A percentile compares a stretch with the other conserved stretches of the same genome.
These are phyloP conservation scores for Calonectria multiphialidica DNA, from an alignment of 2,329 filamentous ascomycete species.

Conservation along the genomic window DNA sequence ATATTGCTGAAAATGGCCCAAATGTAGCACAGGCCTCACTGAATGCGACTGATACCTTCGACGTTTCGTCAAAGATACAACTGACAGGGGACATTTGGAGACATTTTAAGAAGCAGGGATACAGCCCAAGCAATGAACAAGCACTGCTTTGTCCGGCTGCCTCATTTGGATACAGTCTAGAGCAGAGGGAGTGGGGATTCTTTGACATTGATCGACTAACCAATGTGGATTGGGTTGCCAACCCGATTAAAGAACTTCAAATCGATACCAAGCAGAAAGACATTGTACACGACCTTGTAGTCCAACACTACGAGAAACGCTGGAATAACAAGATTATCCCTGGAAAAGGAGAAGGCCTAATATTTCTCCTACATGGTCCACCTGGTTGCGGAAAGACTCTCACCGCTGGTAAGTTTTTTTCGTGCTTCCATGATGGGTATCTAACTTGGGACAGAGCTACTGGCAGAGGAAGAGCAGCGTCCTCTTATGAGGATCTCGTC, in stretches of 20 bases:
- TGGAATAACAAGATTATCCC: neutral
- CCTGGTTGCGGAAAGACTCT: neutral
- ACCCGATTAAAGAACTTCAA: neutral
- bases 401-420: neutral
- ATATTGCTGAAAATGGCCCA: neutral
- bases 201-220: constrained; percentile 2
- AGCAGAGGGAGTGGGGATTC: neutral
- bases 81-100: neutral
- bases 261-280: neutral
- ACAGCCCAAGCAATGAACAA: neutral
- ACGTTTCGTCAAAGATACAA: neutral
- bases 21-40: neutral
- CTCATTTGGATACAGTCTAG: neutral
- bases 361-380: neutral
- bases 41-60: neutral
- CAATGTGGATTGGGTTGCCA: neutral
- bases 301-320: neutral
- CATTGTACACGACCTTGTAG: neutral
- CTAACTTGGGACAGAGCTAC: neutral
- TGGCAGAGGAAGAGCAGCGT: neutral
- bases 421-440: neutral
- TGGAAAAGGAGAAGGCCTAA: neutral
- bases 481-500: neutral
- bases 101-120: neutral
- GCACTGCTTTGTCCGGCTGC: neutral